Base-by-base conservation (phyloP, 1,284 basidiomycete genomes). In the Neolentinus lepideus region DNA sequence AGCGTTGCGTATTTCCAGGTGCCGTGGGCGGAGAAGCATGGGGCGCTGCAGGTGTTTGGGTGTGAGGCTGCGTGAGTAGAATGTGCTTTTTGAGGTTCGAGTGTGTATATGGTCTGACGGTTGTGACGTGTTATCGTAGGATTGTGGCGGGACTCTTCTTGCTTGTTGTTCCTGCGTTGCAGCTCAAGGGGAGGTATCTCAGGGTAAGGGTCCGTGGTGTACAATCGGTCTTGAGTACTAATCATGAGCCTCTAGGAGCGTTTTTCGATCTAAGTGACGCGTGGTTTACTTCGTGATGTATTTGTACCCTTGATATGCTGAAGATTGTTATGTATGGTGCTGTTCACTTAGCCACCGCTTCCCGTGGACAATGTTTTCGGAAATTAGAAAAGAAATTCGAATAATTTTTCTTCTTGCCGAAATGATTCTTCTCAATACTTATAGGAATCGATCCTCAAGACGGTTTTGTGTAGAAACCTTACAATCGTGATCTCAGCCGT, bases 1-100 rank as follows among this genome's bases (percentile, higher is more conserved):
- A 76, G 75, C 45, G 81, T 87, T 2, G 80, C 83, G 0, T 85
- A 78, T 64, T 85, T 80, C 68, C 83, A 85, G 63, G 75, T 83
- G 2, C 74, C 76, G 16, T 85, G 81, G 83, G 79, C 81, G 10
- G 66, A 66, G 35, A 76, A 74, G 59, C 64, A 78, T 45, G 83
- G 83, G 26, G 80, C 80, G 3, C 63, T 83, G 26, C 77, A 81
- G 62, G 78, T 79, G 6, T 80, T 84, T 61, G 83, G 81, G 1
- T 73, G 74, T 53, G 82, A 85, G 62, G 80, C 80, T 26, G 82
- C 80, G 69, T 78, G 59, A 61, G 75, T 70, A n/a, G n/a, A n/a
- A n/a, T n/a, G n/a, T n/a, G n/a, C n/a, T n/a, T n/a, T 70, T 25
- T 54, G 25, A 31, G 16, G 22, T 21, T 22, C 8, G 21, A n/a